These are phyloP conservation scores for Chalciporus piperatus DNA, from an alignment of 768 basidiomycete genomes.

Conservation along the genomic window DNA sequence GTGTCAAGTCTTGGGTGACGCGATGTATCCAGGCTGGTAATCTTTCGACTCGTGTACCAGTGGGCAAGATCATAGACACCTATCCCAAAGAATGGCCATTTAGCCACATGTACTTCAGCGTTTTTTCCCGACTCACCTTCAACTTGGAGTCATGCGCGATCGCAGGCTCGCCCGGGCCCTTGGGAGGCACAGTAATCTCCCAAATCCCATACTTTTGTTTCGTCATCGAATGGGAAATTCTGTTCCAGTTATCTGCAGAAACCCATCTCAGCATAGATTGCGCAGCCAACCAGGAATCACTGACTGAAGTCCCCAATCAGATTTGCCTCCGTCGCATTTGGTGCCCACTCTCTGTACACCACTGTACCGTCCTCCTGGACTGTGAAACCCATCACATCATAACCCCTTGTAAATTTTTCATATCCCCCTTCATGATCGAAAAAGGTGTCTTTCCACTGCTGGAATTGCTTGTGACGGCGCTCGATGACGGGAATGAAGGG, in stretches of 20 bases:
- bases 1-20: constrained; percentile 88
- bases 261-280: constrained; percentile 1
- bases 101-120: constrained; percentile 1
- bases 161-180: constrained; percentile 63
- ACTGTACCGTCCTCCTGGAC: constrained; percentile 65
- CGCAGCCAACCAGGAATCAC: constrained; percentile 31
- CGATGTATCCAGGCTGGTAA: constrained; percentile 93
- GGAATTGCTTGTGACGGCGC: constrained; percentile 64
- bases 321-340: constrained; percentile 76
- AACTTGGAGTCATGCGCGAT: constrained; percentile 95
- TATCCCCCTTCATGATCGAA: constrained; percentile 80
- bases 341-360: constrained; percentile 94
- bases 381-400: constrained; percentile 68
- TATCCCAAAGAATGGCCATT: constrained; percentile 28
- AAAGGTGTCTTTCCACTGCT: constrained; percentile 75
- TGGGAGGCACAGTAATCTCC: constrained; percentile 76
- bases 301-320: constrained; percentile 96
- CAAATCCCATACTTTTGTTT: constrained; percentile 86
- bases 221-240: constrained; percentile 81
- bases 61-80: constrained; percentile 89
- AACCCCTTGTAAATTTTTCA: constrained; percentile 59
- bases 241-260: constrained; percentile 78
- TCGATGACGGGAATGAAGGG: constrained; percentile 69
- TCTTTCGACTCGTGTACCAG: constrained; percentile 82
- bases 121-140: constrained; percentile 57